Base-by-base conservation (phyloP, 345 rosid genomes). In the Hibiscus tridactylites region DNA sequence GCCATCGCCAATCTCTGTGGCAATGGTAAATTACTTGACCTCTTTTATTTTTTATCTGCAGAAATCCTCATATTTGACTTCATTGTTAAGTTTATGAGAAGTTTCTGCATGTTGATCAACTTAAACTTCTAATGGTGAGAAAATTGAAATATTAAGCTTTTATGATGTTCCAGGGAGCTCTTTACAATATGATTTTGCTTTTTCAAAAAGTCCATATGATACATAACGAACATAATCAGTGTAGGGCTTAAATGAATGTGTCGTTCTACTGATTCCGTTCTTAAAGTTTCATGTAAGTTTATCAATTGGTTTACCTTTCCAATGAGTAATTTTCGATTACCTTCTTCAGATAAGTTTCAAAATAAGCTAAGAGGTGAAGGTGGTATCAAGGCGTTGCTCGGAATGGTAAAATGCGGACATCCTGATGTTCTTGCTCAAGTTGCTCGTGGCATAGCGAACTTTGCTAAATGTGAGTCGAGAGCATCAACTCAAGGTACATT, bases 1-100 rank as follows among this genome's bases (percentile, higher is more conserved):
- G 98, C 98, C 10, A 84, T 92, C 2, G 99, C 99, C 54, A 96
- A 96, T 84, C 93, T 96, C 52, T 92, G 99, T 76, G 98, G 99
- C 74, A 96, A 96, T 65, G 99, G 99, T 96, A 91, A 33, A 31
- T 61, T 72, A 64, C 73, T 47, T 24, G 8, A 4, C 52, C 16
- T 44, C 11, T 39, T 52, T 66, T 2, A 58, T n/a, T 33, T 12
- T 76, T 73, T 26, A 71, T 71, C 66, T 68, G 54, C 19, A 16
- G 5, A 12, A 50, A 49, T 68, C 13, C 8, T 9, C 24, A 3
- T 53, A 31, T 69, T 69, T 16, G 26, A 17, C 24, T 54, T 17
- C 59, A 54, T 19, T 17, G 59, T 54, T 54, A n/a, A n/a, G 24
- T n/a, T 54, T 17, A 54, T 19, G 24, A n/a, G 58, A 53, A 6